These are phyloP conservation scores for Chaetothyriales sp. DNA, from an alignment of 2,329 filamentous ascomycete genomes.

Conservation along the genomic window DNA sequence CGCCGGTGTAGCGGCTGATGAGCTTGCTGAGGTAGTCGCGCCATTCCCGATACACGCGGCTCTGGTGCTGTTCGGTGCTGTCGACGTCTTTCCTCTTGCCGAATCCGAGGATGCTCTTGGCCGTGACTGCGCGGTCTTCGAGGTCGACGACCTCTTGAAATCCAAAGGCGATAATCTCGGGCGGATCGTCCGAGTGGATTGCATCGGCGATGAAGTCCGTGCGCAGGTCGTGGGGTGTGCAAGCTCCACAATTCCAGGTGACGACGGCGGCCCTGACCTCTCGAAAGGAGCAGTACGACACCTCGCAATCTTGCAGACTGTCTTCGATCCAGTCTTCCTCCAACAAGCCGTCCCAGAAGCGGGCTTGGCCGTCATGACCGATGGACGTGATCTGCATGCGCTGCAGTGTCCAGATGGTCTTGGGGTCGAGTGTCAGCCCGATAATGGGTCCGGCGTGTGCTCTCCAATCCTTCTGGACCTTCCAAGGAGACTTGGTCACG, in stretches of 20 bases:
- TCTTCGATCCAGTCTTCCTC: slow-evolving; percentile 90
- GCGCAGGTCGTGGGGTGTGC: slow-evolving; percentile 70
- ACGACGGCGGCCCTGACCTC: slow-evolving; percentile 67
- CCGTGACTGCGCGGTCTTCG: slow-evolving; percentile 92
- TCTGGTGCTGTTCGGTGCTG: slow-evolving; percentile 79
- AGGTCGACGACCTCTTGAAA: slow-evolving; percentile 98
- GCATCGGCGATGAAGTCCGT: slow-evolving; percentile 68
- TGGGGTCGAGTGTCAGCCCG: slow-evolving; percentile 61
- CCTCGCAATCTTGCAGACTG: slow-evolving; percentile 72
- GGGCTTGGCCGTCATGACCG: slow-evolving; percentile 72
- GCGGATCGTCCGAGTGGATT: slow-evolving; percentile 59
- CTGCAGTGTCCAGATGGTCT: slow-evolving; percentile 74
- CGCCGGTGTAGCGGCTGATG: slow-evolving; percentile 70
- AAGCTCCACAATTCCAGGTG: slow-evolving; percentile 97
- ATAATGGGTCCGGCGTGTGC: slow-evolving; percentile 75
- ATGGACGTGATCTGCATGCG: slow-evolving; percentile 74
- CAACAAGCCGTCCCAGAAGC: slow-evolving; percentile 82
- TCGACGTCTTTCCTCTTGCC: slow-evolving; percentile 58
- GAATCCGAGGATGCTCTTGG: slow-evolving; percentile 78
- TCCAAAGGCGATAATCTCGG: slow-evolving; percentile 86
- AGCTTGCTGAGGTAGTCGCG: slow-evolving; percentile 72
- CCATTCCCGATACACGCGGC: slow-evolving; percentile 94
- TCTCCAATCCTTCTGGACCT: slow-evolving; percentile 84
- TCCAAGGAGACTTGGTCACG: slow-evolving; percentile 68
- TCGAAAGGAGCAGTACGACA: slow-evolving; percentile 72